phyloP scores from a whole-genome alignment of 1,284 basidiomycete genomes.

The Laetiporus sulphureus region DNA sequence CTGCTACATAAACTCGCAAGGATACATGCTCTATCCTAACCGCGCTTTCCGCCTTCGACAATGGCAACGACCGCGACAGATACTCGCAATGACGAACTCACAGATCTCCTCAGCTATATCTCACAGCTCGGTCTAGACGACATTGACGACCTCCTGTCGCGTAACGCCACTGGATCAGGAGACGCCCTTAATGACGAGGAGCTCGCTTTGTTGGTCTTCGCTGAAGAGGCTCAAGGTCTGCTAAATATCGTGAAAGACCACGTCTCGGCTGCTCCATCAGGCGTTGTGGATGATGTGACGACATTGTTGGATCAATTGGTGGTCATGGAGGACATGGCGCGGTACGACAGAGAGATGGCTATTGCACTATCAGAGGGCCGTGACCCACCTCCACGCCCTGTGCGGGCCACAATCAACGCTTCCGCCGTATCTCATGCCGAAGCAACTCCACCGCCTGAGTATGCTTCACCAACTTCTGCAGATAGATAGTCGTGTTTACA shows the following conservation, averaged over 20 bases:
- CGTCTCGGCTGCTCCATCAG: neutral
- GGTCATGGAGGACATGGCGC: conserved; percentile 14
- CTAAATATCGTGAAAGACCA: conserved; percentile 10
- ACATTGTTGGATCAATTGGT: conserved; percentile 12
- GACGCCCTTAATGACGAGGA: conserved; percentile 11
- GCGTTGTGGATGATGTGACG: neutral
- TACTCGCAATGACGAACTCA: neutral
- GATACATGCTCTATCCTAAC: too few species aligned
- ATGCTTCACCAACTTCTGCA: too few species aligned
- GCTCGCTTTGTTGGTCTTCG: conserved; percentile 15
- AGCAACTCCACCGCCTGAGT: too few species aligned
- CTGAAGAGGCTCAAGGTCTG: conserved; percentile 13
- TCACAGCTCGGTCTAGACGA: conserved; percentile 5
- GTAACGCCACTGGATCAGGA: neutral
- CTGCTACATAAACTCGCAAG: too few species aligned
- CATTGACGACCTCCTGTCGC: conserved; percentile 8
- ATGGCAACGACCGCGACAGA: too few species aligned
- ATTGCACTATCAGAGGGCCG: conserved; percentile 15
- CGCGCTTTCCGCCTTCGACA: too few species aligned
- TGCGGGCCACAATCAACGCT: too few species aligned
- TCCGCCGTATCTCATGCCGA: too few species aligned
- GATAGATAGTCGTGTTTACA: too few species aligned
- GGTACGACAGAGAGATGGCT: conserved; percentile 15
- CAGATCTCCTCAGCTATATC: conserved; percentile 7
- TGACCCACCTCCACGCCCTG: conserved; percentile 11